Conservation (phyloP, 208 protist genomes). For the Acanthamoeba triangularis region DNA sequence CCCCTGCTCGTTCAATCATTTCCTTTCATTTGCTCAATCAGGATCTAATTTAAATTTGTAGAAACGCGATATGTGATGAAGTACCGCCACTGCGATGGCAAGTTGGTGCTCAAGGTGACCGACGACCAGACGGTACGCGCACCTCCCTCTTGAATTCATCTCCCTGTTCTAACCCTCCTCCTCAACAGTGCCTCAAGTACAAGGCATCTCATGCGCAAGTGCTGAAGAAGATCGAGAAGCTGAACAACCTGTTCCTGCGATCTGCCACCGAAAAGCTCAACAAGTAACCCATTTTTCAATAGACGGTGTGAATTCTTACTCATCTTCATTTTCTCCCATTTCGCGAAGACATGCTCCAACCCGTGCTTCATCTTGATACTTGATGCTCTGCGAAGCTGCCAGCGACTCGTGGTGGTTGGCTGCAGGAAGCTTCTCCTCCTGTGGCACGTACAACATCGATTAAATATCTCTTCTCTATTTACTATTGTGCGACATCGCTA, state of each 20-base stretch:
- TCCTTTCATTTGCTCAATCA: neutral
- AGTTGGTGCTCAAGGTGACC: conserved; percentile 79
- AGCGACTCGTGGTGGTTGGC: too few species aligned
- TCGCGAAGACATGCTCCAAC: neutral
- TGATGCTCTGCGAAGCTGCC: neutral
- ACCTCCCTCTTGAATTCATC: neutral
- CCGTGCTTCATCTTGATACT: neutral
- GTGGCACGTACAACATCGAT: neutral
- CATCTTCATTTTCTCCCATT: neutral
- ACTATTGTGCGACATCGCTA: neutral
- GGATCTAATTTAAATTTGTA: conserved; percentile 15
- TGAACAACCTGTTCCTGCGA: conserved; percentile 76
- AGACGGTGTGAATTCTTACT: neutral
- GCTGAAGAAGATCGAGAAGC: conserved; percentile 73
- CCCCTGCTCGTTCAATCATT: neutral
- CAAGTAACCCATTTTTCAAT: conserved; percentile 6
- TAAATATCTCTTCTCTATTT: too few species aligned
- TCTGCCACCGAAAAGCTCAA: conserved; percentile 59
- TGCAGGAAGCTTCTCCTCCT: too few species aligned
- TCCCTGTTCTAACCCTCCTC: neutral
- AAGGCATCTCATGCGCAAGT: conserved; percentile 53
- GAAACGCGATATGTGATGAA: conserved; percentile 80
- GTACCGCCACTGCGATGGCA: conserved; percentile 78
- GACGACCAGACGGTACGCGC: conserved; percentile 75
- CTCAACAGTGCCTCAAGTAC: conserved; percentile 79